phyloP scores from a whole-genome alignment of 225 moss, liverwort and hornwort species.

The Antitrichia curtipendula region DNA sequence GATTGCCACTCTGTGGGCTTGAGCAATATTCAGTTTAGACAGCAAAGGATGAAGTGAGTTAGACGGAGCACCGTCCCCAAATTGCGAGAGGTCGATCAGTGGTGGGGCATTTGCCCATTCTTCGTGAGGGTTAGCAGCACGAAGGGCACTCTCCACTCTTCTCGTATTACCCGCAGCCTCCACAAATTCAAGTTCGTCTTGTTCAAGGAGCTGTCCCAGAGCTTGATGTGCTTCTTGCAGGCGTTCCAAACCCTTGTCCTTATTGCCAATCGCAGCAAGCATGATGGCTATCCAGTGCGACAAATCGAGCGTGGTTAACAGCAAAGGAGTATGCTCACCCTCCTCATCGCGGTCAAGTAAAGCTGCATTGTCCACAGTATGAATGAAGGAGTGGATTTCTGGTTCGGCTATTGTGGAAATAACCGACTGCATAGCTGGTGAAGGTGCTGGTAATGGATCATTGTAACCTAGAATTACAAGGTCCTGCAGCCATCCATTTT shows the following conservation, averaged over 20 bases:
- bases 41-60: no score
- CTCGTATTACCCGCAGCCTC: no score
- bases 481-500: neutral
- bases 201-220: neutral
- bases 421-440: rapidly evolving
- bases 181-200: no score
- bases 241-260: rapidly evolving
- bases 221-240: neutral
- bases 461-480: neutral
- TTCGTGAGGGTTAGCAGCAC: neutral
- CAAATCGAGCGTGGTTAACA: neutral
- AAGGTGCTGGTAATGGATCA: rapidly evolving
- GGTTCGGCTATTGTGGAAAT: rapidly evolving
- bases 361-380: rapidly evolving
- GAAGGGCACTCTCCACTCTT: no score
- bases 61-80: rapidly evolving
- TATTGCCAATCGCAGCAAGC: rapidly evolving
- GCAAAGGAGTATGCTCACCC: neutral
- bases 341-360: neutral
- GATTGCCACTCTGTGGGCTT: no score
- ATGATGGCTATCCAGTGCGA: rapidly evolving
- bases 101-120: neutral
- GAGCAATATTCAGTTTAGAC: no score
- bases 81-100: no score
- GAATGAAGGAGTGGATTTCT: neutral